These are phyloP conservation scores for Picea abies DNA, from an alignment of 83 land plant genomes.

Conservation along the genomic window DNA sequence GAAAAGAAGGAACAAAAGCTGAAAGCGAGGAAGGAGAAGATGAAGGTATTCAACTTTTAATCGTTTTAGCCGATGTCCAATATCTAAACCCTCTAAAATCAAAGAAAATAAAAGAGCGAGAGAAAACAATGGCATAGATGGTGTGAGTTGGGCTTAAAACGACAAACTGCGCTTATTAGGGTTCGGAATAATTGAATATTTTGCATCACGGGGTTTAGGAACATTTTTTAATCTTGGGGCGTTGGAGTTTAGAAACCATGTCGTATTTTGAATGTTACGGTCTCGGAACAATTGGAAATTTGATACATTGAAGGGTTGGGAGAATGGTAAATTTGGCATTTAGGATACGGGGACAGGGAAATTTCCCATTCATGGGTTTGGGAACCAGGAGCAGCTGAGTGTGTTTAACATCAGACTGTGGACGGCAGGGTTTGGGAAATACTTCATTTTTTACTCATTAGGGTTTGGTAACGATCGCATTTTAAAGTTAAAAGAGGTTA, in stretches of 20 bases:
- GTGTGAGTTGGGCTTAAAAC: not conserved
- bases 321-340: no score
- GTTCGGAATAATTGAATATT: not conserved
- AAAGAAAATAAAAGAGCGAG: not conserved
- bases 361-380: not conserved
- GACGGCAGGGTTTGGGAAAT: not conserved
- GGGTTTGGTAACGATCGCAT: not conserved
- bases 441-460: constrained; percentile 2
- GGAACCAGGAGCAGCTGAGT: not conserved
- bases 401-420: not conserved
- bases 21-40: constrained; percentile 46
- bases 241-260: no score
- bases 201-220: not conserved
- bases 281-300: no score
- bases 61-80: not conserved
- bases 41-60: constrained; percentile 40
- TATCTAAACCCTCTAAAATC: not conserved
- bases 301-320: no score
- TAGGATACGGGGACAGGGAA: no score
- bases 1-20: constrained; percentile 54
- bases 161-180: not conserved
- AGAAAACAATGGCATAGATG: not conserved
- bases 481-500: not conserved
- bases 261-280: no score
- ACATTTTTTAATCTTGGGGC: not conserved